Evolutionary conservation across 2,329 filamentous ascomycete genomes (phyloP).

Genomic region (Stagonosporopsis rhizophila): DNA sequence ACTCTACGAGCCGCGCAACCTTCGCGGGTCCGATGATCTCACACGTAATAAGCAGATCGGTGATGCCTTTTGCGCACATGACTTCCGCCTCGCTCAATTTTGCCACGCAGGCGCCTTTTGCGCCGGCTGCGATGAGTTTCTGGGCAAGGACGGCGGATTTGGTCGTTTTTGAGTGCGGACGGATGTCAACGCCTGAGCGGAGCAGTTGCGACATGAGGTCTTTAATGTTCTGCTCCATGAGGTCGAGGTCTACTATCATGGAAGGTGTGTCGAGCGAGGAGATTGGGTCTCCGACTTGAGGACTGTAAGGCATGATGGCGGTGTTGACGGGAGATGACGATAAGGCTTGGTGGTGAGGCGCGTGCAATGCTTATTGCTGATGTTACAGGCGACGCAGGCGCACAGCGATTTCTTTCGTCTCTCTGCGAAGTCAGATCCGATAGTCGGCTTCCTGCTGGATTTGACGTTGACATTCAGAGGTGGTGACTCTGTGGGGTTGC

Average conservation of each 20-base stretch:
- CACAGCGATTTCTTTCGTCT: not conserved
- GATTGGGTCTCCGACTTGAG: slow-evolving; percentile 54
- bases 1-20: slow-evolving; percentile 55
- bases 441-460: not conserved
- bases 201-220: slow-evolving; percentile 57
- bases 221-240: slow-evolving; percentile 60
- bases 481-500: slow-evolving; percentile 7
- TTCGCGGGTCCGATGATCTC: slow-evolving; percentile 59
- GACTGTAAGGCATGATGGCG: slow-evolving; percentile 45
- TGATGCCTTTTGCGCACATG: slow-evolving; percentile 53
- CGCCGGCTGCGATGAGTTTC: slow-evolving; percentile 55
- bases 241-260: slow-evolving; percentile 62
- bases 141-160: slow-evolving; percentile 57
- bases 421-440: not conserved
- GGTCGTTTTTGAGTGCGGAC: slow-evolving; percentile 63
- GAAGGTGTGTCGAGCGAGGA: slow-evolving; percentile 61
- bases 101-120: slow-evolving; percentile 60
- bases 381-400: not conserved
- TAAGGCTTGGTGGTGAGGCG: not conserved
- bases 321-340: not conserved
- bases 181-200: slow-evolving; percentile 55
- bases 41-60: slow-evolving; percentile 60
- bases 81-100: slow-evolving; percentile 57
- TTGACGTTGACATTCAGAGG: not conserved
- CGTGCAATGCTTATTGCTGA: not conserved